A percentile compares a stretch with the other conserved stretches of the same genome.
Evolutionary conservation across 2,329 filamentous ascomycete genomes (phyloP).

Genomic region (Fusarium agapanthi): DNA sequence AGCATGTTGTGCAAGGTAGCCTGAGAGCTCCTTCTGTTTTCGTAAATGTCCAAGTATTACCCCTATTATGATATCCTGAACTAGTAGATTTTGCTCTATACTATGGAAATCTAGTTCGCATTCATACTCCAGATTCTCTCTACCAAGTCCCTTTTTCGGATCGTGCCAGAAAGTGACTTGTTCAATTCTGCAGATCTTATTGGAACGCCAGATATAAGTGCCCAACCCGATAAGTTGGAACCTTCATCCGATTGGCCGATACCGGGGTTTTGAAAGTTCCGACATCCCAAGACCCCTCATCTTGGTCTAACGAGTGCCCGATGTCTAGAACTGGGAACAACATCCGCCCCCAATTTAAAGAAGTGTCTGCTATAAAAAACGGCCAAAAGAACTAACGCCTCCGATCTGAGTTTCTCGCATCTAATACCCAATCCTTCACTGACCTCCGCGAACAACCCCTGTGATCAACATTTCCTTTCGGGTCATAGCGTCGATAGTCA

Average conservation of each 20-base stretch:
- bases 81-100: not conserved
- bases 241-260: constrained; percentile 29
- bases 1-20: not conserved
- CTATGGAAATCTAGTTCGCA: not conserved
- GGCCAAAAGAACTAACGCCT: constrained; percentile 3
- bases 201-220: not conserved
- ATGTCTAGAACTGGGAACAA: constrained; percentile 8
- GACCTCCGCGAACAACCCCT: not conserved
- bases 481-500: constrained; percentile 18
- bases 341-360: not conserved
- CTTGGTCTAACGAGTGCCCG: not conserved
- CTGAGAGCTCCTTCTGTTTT: not conserved
- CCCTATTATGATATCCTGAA: not conserved
- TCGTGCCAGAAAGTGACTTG: not conserved
- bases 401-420: constrained; percentile 13
- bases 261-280: constrained; percentile 2
- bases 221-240: constrained; percentile 17
- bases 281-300: constrained; percentile 3
- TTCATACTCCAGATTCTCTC: not conserved
- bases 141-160: not conserved
- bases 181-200: not conserved
- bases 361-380: constrained; percentile 3
- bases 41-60: not conserved
- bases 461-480: not conserved
- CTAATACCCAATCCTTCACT: constrained; percentile 4